Base-by-base conservation (phyloP, 1,139 yeast species). In the Zygotorulaspora mrakii region DNA sequence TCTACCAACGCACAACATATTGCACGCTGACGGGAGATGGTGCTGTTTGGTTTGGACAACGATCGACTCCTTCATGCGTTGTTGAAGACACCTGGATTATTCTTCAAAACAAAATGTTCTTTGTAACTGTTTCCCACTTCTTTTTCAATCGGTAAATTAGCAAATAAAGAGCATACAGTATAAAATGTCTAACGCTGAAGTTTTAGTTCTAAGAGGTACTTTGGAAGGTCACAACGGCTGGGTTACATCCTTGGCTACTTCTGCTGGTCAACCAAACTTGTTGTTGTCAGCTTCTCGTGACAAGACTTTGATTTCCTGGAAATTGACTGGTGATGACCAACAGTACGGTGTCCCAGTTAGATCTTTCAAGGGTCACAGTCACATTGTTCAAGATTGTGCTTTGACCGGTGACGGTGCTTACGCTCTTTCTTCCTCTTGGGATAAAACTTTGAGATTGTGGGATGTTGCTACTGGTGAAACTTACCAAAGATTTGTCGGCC, bases 401-500 rank as follows among this genome's bases (percentile, higher is more conserved):
- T 85, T 91, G 75, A 87, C 98, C 55, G 91, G 94, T 69, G 98
- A 94, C 70, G 98, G 98, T 73, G 82, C 85, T 68, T 91, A 82
- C 78, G 98, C 96, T 67, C 78, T 91, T 70, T 91, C 98, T 57
- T 96, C 95, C 66, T 94, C 98, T 65, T 91, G 99, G 99, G 98
- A 91, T 72, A 87, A 84, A 78, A 89, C 98, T 68, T 79, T 94
- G 71, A 94, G 97, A 81, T 84, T 91, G 69, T 91, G 99, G 99
- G 91, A 87, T 72, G 79, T 91, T 66, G 82, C 82, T 70, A 79
- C 94, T 63, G 99, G 98, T 77, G 85, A 82, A 73, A 82, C 91
- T 67, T 77, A 88, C 73, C 80, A 79, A 70, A 89, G 96, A 76
- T 91, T 91, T 69, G 96, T 84, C 60, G 99, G 98, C 67, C 99